Evolutionary conservation across 495 filamentous ascomycete species (phyloP), one percentile per base, ranked within the genome.

Genomic region (Friedmanniomyces simplex): DNA sequence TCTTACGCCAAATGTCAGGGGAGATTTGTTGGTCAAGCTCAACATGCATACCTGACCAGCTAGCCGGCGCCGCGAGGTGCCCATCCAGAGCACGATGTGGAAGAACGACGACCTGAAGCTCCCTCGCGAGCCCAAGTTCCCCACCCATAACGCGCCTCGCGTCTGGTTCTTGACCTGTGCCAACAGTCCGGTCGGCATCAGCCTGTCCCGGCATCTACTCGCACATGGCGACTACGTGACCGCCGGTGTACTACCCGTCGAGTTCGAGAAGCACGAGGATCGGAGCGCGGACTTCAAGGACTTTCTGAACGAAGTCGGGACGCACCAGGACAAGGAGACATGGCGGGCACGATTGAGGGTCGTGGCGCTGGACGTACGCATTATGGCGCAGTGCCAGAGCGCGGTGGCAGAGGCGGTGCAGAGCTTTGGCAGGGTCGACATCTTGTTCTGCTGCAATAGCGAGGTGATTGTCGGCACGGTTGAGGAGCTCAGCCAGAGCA

Each of bases 91-190:
- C 20, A 61, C 34, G 39, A 59, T 58, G 55, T 62, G 54, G 39
- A 54, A 47, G 7, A 57, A 24, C 36, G 21, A 52, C 41, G 53
- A 64, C 45, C 28, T 50, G 4, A 63, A 66, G 48, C 61, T 62
- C n/a, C 63, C 63, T 20, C 69, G 69, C 26, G 54, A 65, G 16
- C 74, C 76, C 18, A 74, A 76, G 37, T 85, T 83, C 66, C 82
- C 82, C 28, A 67, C 73, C 50, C 79, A 82, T 68, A 70, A 73
- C 67, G 73, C 74, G 39, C 79, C 81, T 24, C 78, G 82, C 56
- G 85, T 88, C 68, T 97, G 93, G 91, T 84, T 96, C 66, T 76
- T 97, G 56, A 95, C 90, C 25, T 84, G 86, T 47, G 84, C 86
- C 20, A 76, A 88, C 60, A 86, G 87, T 50, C 89, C 91, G n/a